Evolutionary conservation across 192 early-diverging fungal genomes (phyloP).

Genomic region (Coemansia sp.): DNA sequence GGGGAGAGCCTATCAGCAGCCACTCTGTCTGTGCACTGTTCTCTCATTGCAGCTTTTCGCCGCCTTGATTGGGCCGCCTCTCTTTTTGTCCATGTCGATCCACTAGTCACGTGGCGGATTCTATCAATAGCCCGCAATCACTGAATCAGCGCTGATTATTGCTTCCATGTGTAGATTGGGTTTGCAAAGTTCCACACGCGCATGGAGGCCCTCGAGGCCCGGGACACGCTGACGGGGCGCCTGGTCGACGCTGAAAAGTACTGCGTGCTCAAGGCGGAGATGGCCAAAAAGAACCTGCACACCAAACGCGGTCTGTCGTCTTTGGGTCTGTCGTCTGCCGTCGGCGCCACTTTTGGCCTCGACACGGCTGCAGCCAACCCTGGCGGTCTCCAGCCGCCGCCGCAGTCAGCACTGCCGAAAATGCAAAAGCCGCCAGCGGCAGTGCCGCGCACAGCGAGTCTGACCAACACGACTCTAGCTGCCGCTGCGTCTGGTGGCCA

Average conservation of each 20-base stretch:
- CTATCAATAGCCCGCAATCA: slow-evolving; percentile 4
- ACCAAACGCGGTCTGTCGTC: slow-evolving; percentile 76
- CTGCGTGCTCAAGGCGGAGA: slow-evolving; percentile 90
- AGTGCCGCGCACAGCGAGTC: slow-evolving; percentile 31
- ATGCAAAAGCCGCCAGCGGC: slow-evolving; percentile 2
- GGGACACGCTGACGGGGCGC: slow-evolving; percentile 86
- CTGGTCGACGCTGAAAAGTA: slow-evolving; percentile 88
- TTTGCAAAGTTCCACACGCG: slow-evolving; percentile 96
- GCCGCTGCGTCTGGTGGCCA: slow-evolving; percentile 16
- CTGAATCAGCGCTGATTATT: neutral
- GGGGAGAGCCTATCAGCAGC: neutral
- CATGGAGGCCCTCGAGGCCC: slow-evolving; percentile 86
- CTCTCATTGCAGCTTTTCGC: neutral
- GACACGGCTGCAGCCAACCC: slow-evolving; percentile 33
- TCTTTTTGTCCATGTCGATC: slow-evolving; percentile 16
- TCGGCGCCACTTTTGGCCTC: slow-evolving; percentile 39
- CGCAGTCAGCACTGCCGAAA: slow-evolving; percentile 10
- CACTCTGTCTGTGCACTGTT: neutral
- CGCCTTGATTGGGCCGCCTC: neutral
- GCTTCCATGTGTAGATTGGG: slow-evolving; percentile 77
- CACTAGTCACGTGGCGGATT: slow-evolving; percentile 10
- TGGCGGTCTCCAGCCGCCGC: slow-evolving; percentile 19
- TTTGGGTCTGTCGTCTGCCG: slow-evolving; percentile 27
- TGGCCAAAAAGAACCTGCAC: slow-evolving; percentile 99
- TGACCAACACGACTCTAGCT: slow-evolving; percentile 40